Base-by-base conservation (phyloP, 352 stramenopile species). In the Phytophthora colocasiae region DNA sequence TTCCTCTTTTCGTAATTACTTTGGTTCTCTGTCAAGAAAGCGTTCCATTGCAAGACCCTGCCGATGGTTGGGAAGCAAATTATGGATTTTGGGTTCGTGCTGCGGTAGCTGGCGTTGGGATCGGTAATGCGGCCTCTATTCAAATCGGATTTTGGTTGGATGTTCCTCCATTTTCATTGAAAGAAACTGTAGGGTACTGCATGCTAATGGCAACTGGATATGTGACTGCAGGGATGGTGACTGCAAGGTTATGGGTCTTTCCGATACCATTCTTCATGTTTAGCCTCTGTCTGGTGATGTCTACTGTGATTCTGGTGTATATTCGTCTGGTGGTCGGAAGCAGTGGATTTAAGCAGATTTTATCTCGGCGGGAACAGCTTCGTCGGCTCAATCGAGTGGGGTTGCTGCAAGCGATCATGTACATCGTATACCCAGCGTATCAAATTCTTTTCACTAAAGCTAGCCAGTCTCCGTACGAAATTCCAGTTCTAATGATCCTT, bases 61-160 rank as follows among this genome's bases (percentile, higher is more conserved):
- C 19, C 2, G 40, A 51, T 39, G 65, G 65, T 2, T 73, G 65
- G 65, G 11, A 39, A 45, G 5, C 2, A 26, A 73, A 73, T 10
- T 51, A 60, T n/a, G 65, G 65, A 4, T 73, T 73, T 34, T 73
- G 65, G 65, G 10, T 73, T 47, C 58, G 65, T 31, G 65, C 38
- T 9, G 58, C 31, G 1, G 4, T 69, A 2, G 52, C 55, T 47
- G 65, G 58, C 0, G 44, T 64, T 32, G 39, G 38, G 2, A 11
- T 69, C 7, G 58, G 58, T 19, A 59, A 69, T 29, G 65, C 50
- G 8, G 38, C 48, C 4, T 54, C 39, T 2, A 65, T 55, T 38
- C 44, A 69, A 17, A 48, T 69, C 15, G 43, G 19, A 32, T 58
- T 60, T 22, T 69, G 51, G 46, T 39, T 73, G 0, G 51, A 65